These are phyloP conservation scores for Rutstroemia sydowiana DNA, from an alignment of 2,329 filamentous ascomycete species.

Conservation along the genomic window DNA sequence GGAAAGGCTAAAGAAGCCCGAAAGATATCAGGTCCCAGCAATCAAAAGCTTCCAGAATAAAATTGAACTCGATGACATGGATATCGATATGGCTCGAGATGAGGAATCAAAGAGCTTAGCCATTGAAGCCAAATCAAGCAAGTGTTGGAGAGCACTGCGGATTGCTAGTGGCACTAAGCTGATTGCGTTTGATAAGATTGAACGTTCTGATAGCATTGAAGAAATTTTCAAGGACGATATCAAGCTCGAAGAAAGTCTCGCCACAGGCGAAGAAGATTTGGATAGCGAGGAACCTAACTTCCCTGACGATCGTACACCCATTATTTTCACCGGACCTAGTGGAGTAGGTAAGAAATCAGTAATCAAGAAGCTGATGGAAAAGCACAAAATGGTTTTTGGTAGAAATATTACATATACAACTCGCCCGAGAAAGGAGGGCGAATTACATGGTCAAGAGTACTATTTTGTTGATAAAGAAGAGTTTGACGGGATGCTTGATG, in stretches of 20 bases:
- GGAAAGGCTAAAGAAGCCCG: conserved; percentile 58
- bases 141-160: conserved; percentile 82
- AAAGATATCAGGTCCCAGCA: conserved; percentile 61
- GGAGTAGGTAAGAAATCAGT: conserved; percentile 58
- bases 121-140: conserved; percentile 71
- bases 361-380: conserved; percentile 53
- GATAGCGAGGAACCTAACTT: conserved; percentile 31
- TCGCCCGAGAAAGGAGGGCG: conserved; percentile 41
- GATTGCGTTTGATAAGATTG: conserved; percentile 76
- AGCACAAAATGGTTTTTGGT: conserved; percentile 59
- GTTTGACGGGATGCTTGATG: conserved; percentile 52
- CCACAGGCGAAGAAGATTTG: conserved; percentile 31
- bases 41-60: conserved; percentile 63
- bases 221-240: conserved; percentile 45
- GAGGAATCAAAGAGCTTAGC: conserved; percentile 49
- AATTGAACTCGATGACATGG: conserved; percentile 74
- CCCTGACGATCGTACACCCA: conserved; percentile 44
- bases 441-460: conserved; percentile 44
- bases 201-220: conserved; percentile 67
- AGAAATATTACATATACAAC: conserved; percentile 49
- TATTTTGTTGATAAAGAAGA: conserved; percentile 49
- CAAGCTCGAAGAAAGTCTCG: conserved; percentile 30
- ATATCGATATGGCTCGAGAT: conserved; percentile 72
- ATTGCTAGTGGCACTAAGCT: conserved; percentile 70
- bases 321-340: conserved; percentile 61